A percentile compares a stretch with the other conserved stretches of the same genome.
phyloP scores from a whole-genome alignment of 1,139 yeast genomes.

The Geotrichum phurueaensis region DNA sequence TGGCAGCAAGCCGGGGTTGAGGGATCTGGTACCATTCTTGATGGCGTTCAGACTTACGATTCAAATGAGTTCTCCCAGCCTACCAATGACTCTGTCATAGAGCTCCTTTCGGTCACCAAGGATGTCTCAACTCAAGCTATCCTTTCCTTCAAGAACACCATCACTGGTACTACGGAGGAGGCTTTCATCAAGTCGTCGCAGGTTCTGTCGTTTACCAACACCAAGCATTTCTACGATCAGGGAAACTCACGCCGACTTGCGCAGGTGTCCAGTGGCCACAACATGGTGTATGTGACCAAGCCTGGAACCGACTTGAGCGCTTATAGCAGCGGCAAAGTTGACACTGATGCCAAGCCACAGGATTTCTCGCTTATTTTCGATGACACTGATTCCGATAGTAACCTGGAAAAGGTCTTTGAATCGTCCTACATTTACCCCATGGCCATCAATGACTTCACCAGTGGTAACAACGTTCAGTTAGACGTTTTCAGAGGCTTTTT shows the following conservation, averaged over 20 bases:
- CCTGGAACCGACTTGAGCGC: slow-evolving; percentile 3
- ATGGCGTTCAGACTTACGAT: slow-evolving; percentile 4
- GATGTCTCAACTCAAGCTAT: slow-evolving; percentile 14
- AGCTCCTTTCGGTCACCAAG: slow-evolving; percentile 10
- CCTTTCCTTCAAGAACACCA: slow-evolving; percentile 3
- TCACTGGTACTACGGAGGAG: neutral
- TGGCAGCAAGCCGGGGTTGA: slow-evolving; percentile 44
- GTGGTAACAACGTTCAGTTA: slow-evolving; percentile 2
- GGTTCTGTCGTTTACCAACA: slow-evolving; percentile 10
- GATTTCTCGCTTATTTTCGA: slow-evolving; percentile 9
- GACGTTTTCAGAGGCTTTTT: slow-evolving; percentile 15
- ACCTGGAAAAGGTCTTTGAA: slow-evolving; percentile 11
- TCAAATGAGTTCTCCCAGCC: slow-evolving; percentile 3
- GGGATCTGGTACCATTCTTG: slow-evolving; percentile 26
- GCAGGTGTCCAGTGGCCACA: slow-evolving; percentile 13
- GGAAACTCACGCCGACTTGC: slow-evolving; percentile 7
- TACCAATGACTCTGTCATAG: neutral
- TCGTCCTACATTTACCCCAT: slow-evolving; percentile 18
- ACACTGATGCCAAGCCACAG: slow-evolving; percentile 8
- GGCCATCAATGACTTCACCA: slow-evolving; percentile 11
- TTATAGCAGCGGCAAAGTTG: neutral
- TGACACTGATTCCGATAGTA: slow-evolving; percentile 11
- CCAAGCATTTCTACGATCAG: slow-evolving; percentile 7
- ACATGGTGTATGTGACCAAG: slow-evolving; percentile 5
- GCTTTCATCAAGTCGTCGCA: slow-evolving; percentile 14